Evolutionary conservation across 148 eudicot species (phyloP).

Genomic region (Camellia sinensis): DNA sequence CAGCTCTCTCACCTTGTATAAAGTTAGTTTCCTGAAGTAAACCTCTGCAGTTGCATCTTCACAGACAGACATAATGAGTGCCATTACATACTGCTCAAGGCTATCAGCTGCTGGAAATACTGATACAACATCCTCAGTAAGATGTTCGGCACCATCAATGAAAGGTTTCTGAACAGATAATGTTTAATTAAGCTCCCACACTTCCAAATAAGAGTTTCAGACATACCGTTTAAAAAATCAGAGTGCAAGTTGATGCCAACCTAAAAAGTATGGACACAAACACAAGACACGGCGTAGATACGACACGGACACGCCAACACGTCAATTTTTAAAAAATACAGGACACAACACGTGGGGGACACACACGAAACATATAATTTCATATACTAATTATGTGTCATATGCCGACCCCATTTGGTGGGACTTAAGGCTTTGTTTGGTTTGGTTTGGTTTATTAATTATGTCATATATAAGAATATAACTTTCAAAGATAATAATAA

Average conservation of each 20-base stretch:
- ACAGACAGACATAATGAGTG: constrained; percentile 60
- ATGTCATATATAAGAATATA: no score
- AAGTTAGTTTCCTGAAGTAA: constrained; percentile 62
- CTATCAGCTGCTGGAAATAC: constrained; percentile 97
- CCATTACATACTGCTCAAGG: constrained; percentile 72
- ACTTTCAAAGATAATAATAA: no score
- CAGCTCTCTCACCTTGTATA: constrained; percentile 65
- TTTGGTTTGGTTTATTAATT: no score
- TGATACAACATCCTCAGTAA: constrained; percentile 92
- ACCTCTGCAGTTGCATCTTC: constrained; percentile 77
- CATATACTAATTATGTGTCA: no score
- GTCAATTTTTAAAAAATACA: no score
- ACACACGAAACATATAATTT: no score
- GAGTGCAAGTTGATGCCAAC: background rate
- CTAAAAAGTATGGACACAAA: no score
- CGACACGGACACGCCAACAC: no score
- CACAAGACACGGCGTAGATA: no score
- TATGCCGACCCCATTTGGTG: no score
- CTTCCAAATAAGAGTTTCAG: constrained; percentile 10
- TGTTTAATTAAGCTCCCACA: constrained; percentile 19
- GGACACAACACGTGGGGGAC: no score
- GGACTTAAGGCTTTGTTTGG: no score
- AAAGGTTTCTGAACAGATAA: constrained; percentile 80
- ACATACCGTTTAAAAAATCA: background rate
- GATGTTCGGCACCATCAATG: constrained; percentile 78